Evolutionary conservation across 129 eudicot species (phyloP).

Genomic region (Arctium minus): DNA sequence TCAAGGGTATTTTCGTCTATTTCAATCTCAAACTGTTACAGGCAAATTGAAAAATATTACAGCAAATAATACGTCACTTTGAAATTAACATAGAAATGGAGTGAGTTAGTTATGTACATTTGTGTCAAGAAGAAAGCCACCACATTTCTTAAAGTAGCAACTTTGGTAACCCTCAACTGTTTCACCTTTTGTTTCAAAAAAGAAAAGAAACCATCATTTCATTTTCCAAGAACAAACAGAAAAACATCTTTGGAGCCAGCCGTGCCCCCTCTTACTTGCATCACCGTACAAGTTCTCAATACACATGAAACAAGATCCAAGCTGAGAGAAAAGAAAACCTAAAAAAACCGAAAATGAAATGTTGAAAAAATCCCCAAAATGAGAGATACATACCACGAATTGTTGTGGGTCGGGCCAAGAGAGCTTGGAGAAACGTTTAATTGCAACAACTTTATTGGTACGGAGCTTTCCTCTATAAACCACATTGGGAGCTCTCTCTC

Average conservation of each 20-base stretch:
- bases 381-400: constrained; percentile 54
- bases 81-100: not conserved
- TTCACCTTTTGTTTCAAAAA: constrained; percentile 13
- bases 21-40: not conserved
- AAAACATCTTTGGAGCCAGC: not conserved
- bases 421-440: constrained; percentile 88
- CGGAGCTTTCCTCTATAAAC: constrained; percentile 87
- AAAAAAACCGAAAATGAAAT: not conserved
- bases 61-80: not conserved
- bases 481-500: constrained; percentile 97
- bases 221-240: constrained; percentile 11
- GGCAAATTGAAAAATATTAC: not conserved
- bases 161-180: constrained; percentile 18
- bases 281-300: constrained; percentile 8
- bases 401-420: constrained; percentile 99
- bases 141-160: constrained; percentile 21
- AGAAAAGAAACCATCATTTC: constrained; percentile 16
- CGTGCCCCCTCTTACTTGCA: not conserved
- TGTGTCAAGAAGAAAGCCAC: constrained; percentile 9
- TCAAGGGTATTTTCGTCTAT: not conserved
- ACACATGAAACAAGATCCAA: constrained; percentile 9
- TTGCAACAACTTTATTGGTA: constrained; percentile 70
- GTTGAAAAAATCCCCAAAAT: not conserved
- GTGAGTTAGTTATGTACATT: constrained; percentile 1
- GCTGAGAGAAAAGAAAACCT: not conserved